Evolutionary conservation across 164 flowering plant genomes (phyloP).

Genomic region (Piper betle): DNA sequence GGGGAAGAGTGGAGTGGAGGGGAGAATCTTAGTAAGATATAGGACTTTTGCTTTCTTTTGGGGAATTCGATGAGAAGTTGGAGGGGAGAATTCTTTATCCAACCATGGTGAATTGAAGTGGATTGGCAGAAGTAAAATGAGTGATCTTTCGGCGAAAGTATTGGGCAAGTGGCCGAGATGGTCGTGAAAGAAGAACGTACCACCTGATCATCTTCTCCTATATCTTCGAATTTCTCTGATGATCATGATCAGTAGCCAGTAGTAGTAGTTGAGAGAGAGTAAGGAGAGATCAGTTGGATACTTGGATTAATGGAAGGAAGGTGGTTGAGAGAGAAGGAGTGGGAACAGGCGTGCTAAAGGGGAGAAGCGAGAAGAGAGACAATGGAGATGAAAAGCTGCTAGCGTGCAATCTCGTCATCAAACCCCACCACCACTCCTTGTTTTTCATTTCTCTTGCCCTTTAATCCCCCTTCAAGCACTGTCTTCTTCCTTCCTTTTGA

Average conservation of each 20-base stretch:
- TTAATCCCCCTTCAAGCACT: conserved; percentile 61
- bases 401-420: conserved; percentile 70
- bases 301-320: conserved; percentile 7
- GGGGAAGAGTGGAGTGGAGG: conserved; percentile 1
- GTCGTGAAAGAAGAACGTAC: conserved; percentile 1
- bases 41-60: conserved; percentile 18
- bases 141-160: conserved; percentile 8
- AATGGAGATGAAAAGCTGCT: conserved; percentile 63
- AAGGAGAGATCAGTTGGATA: not conserved
- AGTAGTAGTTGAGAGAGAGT: conserved; percentile 7
- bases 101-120: conserved; percentile 3
- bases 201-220: conserved; percentile 8
- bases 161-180: conserved; percentile 8
- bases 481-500: conserved; percentile 39
- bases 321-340: conserved; percentile 24
- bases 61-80: conserved; percentile 37
- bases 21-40: conserved; percentile 5
- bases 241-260: too few species aligned
- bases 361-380: conserved; percentile 13
- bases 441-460: conserved; percentile 41
- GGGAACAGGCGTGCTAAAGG: conserved; percentile 78
- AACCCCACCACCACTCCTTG: conserved; percentile 36
- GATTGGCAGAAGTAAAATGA: conserved; percentile 15
- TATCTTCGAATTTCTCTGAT: too few species aligned
- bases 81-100: conserved; percentile 11